Evolutionary conservation across 805 yeast species (phyloP), one percentile per base, ranked within the genome.

Genomic region (Yarrowia sp.): DNA sequence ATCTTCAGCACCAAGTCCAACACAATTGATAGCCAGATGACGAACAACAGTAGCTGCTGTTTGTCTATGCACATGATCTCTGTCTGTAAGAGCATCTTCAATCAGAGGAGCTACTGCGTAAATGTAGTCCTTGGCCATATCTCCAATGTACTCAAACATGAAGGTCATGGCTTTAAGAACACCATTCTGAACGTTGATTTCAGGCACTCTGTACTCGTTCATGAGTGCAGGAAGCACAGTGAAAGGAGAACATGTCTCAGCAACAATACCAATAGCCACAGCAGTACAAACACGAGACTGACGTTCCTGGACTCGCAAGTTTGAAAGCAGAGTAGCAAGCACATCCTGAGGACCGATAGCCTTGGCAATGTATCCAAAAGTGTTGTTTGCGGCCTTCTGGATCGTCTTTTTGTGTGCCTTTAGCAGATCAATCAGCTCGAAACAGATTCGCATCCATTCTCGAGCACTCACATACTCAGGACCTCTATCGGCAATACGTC

Each of bases 261-360:
- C 98, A 8, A 95, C 96, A 69, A 95, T 92, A 41, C 96, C 99
- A 69, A 95, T 90, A 0, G 99, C 99, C 44, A 95, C 98, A 6
- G 99, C 97, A 0, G 98, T 91, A 74, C 97, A 93, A 8, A 95
- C 97, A 72, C 99, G 87, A 45, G 90, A 80, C 76, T 95, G 99
- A 72, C 99, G 89, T 73, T 95, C 98, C 73, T 93, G 98, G 8
- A 92, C 96, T 66, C 90, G 83, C 69, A 95, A 78, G 70, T 93
- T 93, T 70, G 89, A 90, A 65, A 95, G 76, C 41, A 95, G 78
- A 65, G 96, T 88, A 0, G 87, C 92, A 18, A 95, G 75, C 4
- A 95, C 96, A 74, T 95, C 98, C 67, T 90, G 95, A 0, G 99
- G 99, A 0, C 99, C 99, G 57, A 95, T 87, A 0, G 96, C 96